Base-by-base conservation (phyloP, 768 basidiomycete species). In the Lyophyllum semitale region DNA sequence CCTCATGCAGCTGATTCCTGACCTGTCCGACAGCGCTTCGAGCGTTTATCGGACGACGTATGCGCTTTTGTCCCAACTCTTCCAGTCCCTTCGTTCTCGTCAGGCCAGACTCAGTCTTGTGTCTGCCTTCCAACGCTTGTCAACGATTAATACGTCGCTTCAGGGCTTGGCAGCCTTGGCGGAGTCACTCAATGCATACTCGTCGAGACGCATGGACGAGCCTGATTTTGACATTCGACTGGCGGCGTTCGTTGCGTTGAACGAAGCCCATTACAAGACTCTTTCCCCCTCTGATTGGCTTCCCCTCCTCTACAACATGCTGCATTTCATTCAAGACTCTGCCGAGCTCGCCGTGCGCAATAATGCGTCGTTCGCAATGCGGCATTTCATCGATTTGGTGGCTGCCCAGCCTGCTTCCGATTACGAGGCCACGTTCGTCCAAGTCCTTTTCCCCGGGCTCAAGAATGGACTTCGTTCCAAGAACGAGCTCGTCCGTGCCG, bases 161-260 rank as follows among this genome's bases (percentile, higher is more conserved):
- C 62, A 71, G 38, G 53, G 63, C 29, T 55, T 92, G 1, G 80
- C 86, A 1, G 68, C 75, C 7, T 69, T 95, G 4, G 63, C 93
- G 51, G 80, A 79, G 8, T 78, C 78, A 0, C 77, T 98, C 59
- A 98, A 98, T 63, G 87, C 96, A 0, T 99, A 88, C 66, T 96
- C 95, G 0, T 69, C 70, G 1, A 89, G 85, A 62, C 81, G 94
- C 7, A 69, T 94, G 30, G 93, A 96, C 53, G 95, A 98, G 65
- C 91, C 95, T 2, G 93, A 98, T 68, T 98, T 97, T 60, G 91
- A 95, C 53, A 80, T 84, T 26, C 88, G 97, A 1, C 75, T 98
- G 2, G 68, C 71, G 1, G 94, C 92, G 0, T 97, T 93, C 71
- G 75, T 82, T 0, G 67, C 66, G 12, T 73, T 98, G 46, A 96